phyloP scores from a whole-genome alignment of 2,329 filamentous ascomycete genomes.

The Pleomassaria siparia region DNA sequence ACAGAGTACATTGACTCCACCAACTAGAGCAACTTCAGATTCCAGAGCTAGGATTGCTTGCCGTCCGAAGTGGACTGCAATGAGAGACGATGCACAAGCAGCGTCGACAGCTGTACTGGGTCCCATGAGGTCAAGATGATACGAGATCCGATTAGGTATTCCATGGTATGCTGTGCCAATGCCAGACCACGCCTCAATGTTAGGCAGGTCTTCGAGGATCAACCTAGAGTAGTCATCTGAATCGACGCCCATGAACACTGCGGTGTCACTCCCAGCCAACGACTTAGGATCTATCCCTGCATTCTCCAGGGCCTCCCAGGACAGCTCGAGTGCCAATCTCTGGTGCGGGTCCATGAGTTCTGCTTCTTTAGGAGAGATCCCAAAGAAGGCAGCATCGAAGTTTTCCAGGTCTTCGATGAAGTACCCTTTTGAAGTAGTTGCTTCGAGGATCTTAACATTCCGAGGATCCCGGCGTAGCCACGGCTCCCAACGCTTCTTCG shows the following conservation, averaged over 20 bases:
- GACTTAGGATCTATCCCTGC: constrained; percentile 10
- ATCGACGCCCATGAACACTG: constrained; percentile 26
- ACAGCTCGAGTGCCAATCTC: constrained; percentile 14
- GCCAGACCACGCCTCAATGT: constrained; percentile 44
- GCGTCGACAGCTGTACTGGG: constrained; percentile 42
- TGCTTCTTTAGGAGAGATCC: constrained; percentile 17
- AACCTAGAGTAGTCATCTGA: constrained; percentile 41
- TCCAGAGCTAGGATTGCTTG: constrained; percentile 13
- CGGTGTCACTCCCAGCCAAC: constrained; percentile 24
- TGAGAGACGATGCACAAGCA: constrained; percentile 38
- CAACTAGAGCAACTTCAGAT: constrained; percentile 15
- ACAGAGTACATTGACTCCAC: constrained; percentile 25
- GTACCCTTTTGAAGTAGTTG: constrained; percentile 32
- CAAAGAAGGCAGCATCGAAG: constrained; percentile 31
- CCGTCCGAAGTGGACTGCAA: constrained; percentile 24
- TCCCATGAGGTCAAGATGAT: constrained; percentile 40
- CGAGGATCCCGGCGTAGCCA: constrained; percentile 28
- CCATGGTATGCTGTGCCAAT: constrained; percentile 39
- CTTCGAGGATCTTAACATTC: constrained; percentile 22
- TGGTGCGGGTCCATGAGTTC: constrained; percentile 21
- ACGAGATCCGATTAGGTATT: constrained; percentile 39
- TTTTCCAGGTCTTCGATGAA: constrained; percentile 29
- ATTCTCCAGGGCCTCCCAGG: constrained; percentile 17
- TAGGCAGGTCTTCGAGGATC: constrained; percentile 42
- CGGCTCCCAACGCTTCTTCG: constrained; percentile 25